Base-by-base conservation (phyloP, 164 flowering plant species). In the Magnolia kwangsiensis region DNA sequence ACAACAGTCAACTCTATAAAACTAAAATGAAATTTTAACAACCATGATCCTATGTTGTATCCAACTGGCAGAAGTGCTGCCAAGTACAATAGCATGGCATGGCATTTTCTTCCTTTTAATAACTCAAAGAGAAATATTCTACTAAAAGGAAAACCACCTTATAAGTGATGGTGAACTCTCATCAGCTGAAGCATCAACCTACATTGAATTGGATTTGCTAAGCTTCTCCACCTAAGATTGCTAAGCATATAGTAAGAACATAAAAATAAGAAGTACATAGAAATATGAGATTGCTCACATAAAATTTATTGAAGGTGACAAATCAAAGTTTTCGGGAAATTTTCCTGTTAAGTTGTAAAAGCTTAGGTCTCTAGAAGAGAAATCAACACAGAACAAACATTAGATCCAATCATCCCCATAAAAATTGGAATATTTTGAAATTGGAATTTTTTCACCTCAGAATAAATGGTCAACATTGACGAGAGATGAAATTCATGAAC, bases 281-380 rank as follows among this genome's bases (percentile, higher is more conserved):
- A 27, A 27, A 27, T 27, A 27, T 27, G 27, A 27, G 27, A 27
- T 27, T 27, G 27, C 76, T 74, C 71, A 81, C 83, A 81, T 75
- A 70, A 24, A 78, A 21, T 61, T 21, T 51, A 81, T 72, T 1
- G 3, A 1, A 31, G 24, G 0, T 72, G 83, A 50, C 23, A 50
- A 45, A 78, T 75, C 29, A 45, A 21, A 21, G 21, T 9, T 67
- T 49, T 69, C 4, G 50, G 96, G 93, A 76, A 91, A 82, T 74
- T 83, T 85, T 63, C 96, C 92, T 58, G 84, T 82, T 75, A 91
- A 78, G 78, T 83, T 76, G 77, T 91, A 89, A 69, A 81, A 91
- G 81, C 93, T 91, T 49, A 91, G 88, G 76, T 91, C 96, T 75
- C 96, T 24, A 0, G 49, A 67, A 67, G 37, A 67, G 7, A 67